Evolutionary conservation across 768 basidiomycete species (phyloP).

Genomic region (Suillus ampliporus): DNA sequence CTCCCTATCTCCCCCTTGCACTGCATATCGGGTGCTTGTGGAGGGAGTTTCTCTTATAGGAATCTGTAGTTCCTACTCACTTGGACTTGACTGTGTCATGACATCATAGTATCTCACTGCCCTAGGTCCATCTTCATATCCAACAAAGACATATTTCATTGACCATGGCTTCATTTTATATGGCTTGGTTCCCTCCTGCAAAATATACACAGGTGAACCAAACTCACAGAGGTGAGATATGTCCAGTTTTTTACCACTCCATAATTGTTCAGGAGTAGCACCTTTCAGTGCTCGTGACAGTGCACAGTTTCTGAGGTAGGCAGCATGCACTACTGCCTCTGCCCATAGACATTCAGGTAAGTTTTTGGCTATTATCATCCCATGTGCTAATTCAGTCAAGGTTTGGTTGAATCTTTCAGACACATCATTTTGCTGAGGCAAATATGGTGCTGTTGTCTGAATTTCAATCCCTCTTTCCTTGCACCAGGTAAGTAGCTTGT

Average conservation of each 20-base stretch:
- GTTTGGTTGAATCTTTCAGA: slow-evolving; percentile 45
- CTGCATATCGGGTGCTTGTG: not conserved
- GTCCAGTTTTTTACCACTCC: slow-evolving; percentile 25
- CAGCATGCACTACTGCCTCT: slow-evolving; percentile 32
- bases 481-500: slow-evolving; percentile 26
- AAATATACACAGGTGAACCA: slow-evolving; percentile 19
- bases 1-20: not conserved
- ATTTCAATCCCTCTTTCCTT: slow-evolving; percentile 33
- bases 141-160: slow-evolving; percentile 19
- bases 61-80: not conserved
- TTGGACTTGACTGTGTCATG: not conserved
- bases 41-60: not conserved
- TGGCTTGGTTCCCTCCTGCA: slow-evolving; percentile 11
- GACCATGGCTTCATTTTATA: slow-evolving; percentile 21
- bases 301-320: slow-evolving; percentile 34
- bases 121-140: slow-evolving; percentile 16
- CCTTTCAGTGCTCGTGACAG: not conserved
- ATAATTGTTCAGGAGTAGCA: slow-evolving; percentile 7
- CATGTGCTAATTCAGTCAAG: slow-evolving; percentile 31
- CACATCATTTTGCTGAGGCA: slow-evolving; percentile 42
- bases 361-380: slow-evolving; percentile 37
- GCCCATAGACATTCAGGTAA: slow-evolving; percentile 40
- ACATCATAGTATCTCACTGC: slow-evolving; percentile 21
- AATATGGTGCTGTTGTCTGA: slow-evolving; percentile 41
- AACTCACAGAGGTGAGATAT: slow-evolving; percentile 35